Conservation (phyloP, 345 rosid species). For the Eucalyptus melliodora region DNA sequence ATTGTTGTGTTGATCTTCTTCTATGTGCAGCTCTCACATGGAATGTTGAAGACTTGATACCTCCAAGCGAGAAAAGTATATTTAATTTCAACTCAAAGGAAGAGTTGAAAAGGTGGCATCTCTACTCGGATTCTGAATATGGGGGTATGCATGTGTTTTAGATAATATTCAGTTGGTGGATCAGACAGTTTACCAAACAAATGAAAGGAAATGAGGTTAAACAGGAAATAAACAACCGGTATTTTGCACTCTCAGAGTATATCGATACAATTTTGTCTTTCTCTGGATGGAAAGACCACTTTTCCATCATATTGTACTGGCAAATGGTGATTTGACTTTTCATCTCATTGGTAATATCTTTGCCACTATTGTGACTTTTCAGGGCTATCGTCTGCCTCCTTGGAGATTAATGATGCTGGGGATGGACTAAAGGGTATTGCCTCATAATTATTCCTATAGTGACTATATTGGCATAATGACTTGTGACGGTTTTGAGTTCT, state of each 20-base stretch:
- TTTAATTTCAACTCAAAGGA: conserved; percentile 71
- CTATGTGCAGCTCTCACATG: conserved; percentile 54
- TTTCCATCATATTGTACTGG: background rate
- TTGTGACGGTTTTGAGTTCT: background rate
- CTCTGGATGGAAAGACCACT: background rate
- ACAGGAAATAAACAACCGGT: background rate
- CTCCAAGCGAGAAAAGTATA: conserved; percentile 58
- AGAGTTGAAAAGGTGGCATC: conserved; percentile 82
- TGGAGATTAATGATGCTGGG: conserved; percentile 34
- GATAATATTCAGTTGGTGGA: background rate
- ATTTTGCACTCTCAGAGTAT: background rate
- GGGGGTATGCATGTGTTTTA: conserved; percentile 42
- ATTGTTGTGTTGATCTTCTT: background rate
- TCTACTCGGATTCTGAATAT: conserved; percentile 85
- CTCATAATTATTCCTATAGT: background rate
- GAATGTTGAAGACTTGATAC: conserved; percentile 80
- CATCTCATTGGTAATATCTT: background rate
- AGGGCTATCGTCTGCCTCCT: conserved; percentile 85
- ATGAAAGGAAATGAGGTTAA: background rate
- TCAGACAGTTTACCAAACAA: background rate
- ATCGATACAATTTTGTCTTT: background rate
- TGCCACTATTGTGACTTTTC: background rate
- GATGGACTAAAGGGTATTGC: conserved; percentile 28
- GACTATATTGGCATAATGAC: background rate
- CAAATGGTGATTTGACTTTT: background rate